Percentiles rank a stretch among this genome's conserved stretches.
Conservation (phyloP, 345 rosid genomes). For the Sisymbrium altissimum region DNA sequence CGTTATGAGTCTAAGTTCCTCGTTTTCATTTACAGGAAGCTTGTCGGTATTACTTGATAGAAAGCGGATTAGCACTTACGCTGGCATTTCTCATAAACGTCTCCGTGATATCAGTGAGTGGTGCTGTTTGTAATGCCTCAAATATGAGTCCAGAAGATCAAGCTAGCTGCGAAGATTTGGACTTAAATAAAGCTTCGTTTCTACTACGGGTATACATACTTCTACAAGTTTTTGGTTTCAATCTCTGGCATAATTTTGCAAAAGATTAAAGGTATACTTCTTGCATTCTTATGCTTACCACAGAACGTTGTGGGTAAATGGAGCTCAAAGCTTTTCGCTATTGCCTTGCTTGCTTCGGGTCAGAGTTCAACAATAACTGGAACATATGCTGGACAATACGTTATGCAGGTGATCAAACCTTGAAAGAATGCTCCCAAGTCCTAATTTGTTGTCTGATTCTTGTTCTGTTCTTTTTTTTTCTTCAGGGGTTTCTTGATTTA, state of each 20-base stretch:
- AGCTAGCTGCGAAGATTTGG: slow-evolving; percentile 68
- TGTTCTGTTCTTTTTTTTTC: not conserved
- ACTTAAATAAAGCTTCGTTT: slow-evolving; percentile 87
- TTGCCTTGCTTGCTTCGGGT: slow-evolving; percentile 94
- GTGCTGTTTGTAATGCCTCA: slow-evolving; percentile 74
- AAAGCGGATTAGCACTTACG: slow-evolving; percentile 78
- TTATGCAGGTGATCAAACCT: slow-evolving; percentile 69
- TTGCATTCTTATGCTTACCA: slow-evolving; percentile 41
- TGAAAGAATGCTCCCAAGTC: not conserved
- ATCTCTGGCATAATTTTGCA: not conserved
- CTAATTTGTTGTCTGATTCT: slow-evolving; percentile 3
- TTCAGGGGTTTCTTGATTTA: slow-evolving; percentile 69
- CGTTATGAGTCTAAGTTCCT: not conserved
- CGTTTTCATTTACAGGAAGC: slow-evolving; percentile 46
- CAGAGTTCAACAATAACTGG: slow-evolving; percentile 99
- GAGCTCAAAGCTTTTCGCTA: slow-evolving; percentile 90
- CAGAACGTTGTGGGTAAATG: slow-evolving; percentile 94
- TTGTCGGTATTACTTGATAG: slow-evolving; percentile 79
- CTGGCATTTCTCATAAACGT: slow-evolving; percentile 88
- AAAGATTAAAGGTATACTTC: slow-evolving; percentile 1
- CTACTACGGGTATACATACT: slow-evolving; percentile 54
- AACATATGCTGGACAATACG: slow-evolving; percentile 98
- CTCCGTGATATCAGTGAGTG: slow-evolving; percentile 83
- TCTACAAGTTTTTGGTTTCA: not conserved
- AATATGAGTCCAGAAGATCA: slow-evolving; percentile 59